These are phyloP conservation scores for Puccinia triticina DNA, from an alignment of 1,284 basidiomycete genomes.

Conservation along the genomic window DNA sequence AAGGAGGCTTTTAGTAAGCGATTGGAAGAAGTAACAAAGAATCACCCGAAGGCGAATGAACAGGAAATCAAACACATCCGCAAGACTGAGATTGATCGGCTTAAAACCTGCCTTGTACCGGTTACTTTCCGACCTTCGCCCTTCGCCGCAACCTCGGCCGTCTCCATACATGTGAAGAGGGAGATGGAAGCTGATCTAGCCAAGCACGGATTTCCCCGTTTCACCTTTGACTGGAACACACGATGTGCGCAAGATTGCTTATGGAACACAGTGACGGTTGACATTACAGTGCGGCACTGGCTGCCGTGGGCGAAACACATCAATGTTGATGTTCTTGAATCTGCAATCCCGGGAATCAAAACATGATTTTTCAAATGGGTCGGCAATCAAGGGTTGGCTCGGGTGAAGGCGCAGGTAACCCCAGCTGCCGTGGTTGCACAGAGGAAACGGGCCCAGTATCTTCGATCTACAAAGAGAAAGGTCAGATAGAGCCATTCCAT, in stretches of 20 bases:
- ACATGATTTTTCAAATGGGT: constrained; percentile 7
- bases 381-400: neutral
- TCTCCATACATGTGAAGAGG: constrained; percentile 7
- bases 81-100: neutral
- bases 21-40: neutral
- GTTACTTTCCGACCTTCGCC: neutral
- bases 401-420: neutral
- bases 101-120: neutral
- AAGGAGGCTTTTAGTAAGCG: constrained; percentile 10
- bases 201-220: neutral
- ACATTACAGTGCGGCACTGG: constrained; percentile 13
- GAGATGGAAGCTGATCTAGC: constrained; percentile 11
- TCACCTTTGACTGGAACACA: constrained; percentile 20
- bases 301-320: neutral
- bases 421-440: neutral
- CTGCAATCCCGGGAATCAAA: neutral
- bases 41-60: neutral
- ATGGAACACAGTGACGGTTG: neutral
- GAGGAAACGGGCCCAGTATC: neutral
- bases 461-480: constrained; percentile 10
- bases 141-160: neutral
- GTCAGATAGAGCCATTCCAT: neutral
- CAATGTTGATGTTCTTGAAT: neutral
- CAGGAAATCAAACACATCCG: constrained; percentile 14
- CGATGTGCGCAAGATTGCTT: neutral